Conservation (phyloP, 2,329 filamentous ascomycete genomes). For the Epichloe sylvatica region DNA sequence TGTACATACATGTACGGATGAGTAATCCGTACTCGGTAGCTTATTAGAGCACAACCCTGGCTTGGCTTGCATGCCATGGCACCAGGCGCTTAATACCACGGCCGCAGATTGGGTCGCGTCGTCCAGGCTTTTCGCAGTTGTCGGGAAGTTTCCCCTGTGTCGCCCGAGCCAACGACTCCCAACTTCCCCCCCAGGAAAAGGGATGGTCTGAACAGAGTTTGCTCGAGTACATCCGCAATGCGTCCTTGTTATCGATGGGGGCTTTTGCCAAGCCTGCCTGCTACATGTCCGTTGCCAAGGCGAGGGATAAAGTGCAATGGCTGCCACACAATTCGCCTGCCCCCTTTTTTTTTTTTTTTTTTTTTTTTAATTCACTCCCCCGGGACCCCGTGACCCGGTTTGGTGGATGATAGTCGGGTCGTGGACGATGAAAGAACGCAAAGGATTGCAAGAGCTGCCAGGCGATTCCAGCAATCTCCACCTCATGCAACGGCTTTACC, state of each 20-base stretch:
- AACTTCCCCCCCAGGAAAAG: neutral
- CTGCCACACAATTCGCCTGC: neutral
- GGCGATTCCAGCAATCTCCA: neutral
- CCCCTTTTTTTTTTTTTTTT: too few relatives aligned
- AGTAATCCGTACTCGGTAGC: neutral
- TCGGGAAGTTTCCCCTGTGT: conserved; percentile 1
- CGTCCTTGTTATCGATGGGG: too few relatives aligned
- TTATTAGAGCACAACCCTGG: neutral
- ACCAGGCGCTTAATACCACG: conserved; percentile 7
- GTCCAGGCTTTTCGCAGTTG: conserved; percentile 1
- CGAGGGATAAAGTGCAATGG: too few relatives aligned
- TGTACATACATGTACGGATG: too few relatives aligned
- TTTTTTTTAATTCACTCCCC: too few relatives aligned
- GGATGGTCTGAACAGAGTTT: neutral
- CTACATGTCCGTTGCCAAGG: too few relatives aligned
- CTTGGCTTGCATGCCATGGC: neutral
- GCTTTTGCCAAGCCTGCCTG: too few relatives aligned
- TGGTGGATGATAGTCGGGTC: too few relatives aligned
- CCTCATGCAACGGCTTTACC: neutral
- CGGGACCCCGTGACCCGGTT: too few relatives aligned
- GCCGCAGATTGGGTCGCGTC: conserved; percentile 7
- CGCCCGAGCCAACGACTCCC: neutral
- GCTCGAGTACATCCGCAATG: too few relatives aligned
- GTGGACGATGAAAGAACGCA: too few relatives aligned
- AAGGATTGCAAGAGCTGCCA: neutral